Evolutionary conservation across 345 rosid genomes (phyloP).

Genomic region (Cochlearia excelsa): DNA sequence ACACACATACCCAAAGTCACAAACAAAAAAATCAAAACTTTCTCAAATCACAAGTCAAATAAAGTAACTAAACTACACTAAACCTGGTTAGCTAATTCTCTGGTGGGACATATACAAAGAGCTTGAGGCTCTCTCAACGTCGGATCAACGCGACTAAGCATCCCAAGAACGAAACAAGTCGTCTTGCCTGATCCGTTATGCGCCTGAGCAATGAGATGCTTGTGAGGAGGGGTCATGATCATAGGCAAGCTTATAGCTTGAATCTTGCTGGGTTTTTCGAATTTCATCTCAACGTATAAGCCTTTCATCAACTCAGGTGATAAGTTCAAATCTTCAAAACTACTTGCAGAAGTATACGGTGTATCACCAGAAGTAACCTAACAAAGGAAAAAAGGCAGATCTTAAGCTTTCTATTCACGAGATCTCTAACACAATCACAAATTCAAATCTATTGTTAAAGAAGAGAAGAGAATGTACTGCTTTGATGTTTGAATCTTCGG

Average conservation of each 20-base stretch:
- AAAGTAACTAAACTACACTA: conserved; percentile 1
- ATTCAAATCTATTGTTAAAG: background rate
- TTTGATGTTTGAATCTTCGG: conserved; percentile 75
- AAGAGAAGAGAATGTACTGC: conserved; percentile 44
- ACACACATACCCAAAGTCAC: background rate
- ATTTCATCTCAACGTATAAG: conserved; percentile 89
- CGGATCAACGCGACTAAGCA: conserved; percentile 82
- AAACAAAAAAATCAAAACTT: background rate
- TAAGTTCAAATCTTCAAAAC: conserved; percentile 79
- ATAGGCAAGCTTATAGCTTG: conserved; percentile 90
- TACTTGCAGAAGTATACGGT: conserved; percentile 70
- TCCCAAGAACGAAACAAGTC: conserved; percentile 92
- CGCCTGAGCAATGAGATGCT: conserved; percentile 88
- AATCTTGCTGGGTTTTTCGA: conserved; percentile 89
- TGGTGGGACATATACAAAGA: conserved; percentile 89
- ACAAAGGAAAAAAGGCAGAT: background rate
- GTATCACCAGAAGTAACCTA: conserved; percentile 80
- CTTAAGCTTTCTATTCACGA: too few relatives aligned
- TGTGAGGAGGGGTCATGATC: conserved; percentile 84
- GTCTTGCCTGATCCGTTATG: conserved; percentile 98
- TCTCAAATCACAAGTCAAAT: background rate
- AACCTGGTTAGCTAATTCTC: conserved; percentile 92
- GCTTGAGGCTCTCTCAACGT: conserved; percentile 65
- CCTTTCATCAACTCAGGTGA: conserved; percentile 80
- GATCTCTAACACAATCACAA: background rate